These are phyloP conservation scores for Tanozyma kutaoensis DNA, from an alignment of 805 yeast genomes.

Conservation along the genomic window DNA sequence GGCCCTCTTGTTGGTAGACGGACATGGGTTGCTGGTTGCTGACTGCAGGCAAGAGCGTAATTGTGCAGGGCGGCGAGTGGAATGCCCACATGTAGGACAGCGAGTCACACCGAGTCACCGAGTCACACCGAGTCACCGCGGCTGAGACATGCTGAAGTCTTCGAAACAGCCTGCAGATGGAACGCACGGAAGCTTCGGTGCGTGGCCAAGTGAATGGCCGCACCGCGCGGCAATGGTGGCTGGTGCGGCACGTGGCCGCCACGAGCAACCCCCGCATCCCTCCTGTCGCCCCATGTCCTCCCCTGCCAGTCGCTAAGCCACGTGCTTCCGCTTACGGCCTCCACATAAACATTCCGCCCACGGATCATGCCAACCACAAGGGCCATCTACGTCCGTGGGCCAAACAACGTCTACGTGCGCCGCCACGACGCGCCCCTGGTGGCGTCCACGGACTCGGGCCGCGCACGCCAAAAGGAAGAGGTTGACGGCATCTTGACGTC, in stretches of 20 bases:
- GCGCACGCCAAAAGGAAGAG: slow-evolving; percentile 6
- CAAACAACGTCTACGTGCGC: slow-evolving; percentile 3
- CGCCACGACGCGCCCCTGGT: too few species aligned
- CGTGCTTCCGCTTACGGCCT: background rate
- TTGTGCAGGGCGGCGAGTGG: too few species aligned
- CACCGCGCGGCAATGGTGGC: background rate
- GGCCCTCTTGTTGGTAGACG: slow-evolving; percentile 57
- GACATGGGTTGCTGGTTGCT: slow-evolving; percentile 14
- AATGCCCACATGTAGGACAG: background rate
- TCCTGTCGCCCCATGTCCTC: background rate
- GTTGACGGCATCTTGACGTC: slow-evolving; percentile 17
- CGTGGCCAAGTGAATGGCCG: background rate
- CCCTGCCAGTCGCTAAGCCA: background rate
- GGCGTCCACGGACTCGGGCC: too few species aligned
- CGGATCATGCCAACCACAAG: slow-evolving; percentile 1
- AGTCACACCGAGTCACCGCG: background rate
- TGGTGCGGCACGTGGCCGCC: background rate
- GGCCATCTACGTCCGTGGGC: slow-evolving; percentile 4
- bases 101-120: background rate
- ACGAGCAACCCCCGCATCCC: background rate
- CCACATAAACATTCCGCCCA: background rate
- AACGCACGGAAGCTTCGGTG: too few species aligned
- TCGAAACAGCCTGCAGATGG: background rate
- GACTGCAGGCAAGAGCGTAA: background rate
- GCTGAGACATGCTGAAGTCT: background rate